A percentile compares a stretch with the other conserved stretches of the same genome.
phyloP scores from a whole-genome alignment of 768 basidiomycete genomes.

The Russula lepida region DNA sequence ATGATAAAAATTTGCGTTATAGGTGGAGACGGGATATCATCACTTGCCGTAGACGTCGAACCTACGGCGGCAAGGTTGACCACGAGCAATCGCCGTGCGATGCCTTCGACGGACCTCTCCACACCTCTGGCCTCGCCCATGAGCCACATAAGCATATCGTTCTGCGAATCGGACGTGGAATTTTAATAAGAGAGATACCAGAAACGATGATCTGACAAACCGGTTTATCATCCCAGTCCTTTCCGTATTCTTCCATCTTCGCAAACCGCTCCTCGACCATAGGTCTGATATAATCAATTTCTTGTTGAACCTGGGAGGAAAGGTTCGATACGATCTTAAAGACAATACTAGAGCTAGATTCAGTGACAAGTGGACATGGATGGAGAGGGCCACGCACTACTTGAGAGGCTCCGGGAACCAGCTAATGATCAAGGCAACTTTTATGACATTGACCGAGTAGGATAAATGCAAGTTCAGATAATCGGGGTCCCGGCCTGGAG shows the following conservation, averaged over 20 bases:
- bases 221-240: not conserved
- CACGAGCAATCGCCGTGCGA: slow-evolving; percentile 28
- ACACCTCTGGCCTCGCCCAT: slow-evolving; percentile 28
- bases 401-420: slow-evolving; percentile 35
- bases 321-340: not conserved
- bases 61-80: slow-evolving; percentile 34
- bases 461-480: slow-evolving; percentile 22
- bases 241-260: not conserved
- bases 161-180: slow-evolving; percentile 25
- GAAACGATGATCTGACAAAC: not conserved
- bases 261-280: slow-evolving; percentile 1
- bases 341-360: not conserved
- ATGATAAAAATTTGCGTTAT: not conserved
- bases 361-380: not conserved
- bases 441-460: slow-evolving; percentile 32
- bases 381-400: slow-evolving; percentile 29
- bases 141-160: slow-evolving; percentile 37
- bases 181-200: not conserved
- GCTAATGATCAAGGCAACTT: slow-evolving; percentile 28
- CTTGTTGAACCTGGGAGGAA: not conserved
- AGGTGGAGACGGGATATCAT: too few relatives aligned
- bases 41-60: slow-evolving; percentile 28
- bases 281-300: not conserved
- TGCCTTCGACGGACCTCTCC: slow-evolving; percentile 26
- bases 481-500: slow-evolving; percentile 35